Base-by-base conservation (phyloP, 495 filamentous ascomycete species). In the Geoglossum glabrum region DNA sequence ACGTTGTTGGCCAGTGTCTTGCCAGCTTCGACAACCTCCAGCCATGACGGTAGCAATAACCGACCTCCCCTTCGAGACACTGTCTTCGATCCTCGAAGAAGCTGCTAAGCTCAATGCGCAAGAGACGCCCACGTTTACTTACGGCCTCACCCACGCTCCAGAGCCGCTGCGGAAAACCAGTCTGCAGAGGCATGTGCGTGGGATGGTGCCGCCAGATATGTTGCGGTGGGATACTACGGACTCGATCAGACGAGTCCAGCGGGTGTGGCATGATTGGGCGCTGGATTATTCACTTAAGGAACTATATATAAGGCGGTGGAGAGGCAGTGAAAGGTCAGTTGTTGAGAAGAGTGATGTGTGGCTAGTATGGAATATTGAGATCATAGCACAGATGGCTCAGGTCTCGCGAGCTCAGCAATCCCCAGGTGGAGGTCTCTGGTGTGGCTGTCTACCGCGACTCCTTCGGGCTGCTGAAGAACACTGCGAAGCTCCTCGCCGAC, bases 251-350 rank as follows among this genome's bases (percentile, higher is more conserved):
- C 67, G 68, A 17, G 74, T 76, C 34, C 72, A 71, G 63, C 64
- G 65, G 27, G 57, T 62, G 47, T 79, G 76, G 75, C 76, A 76
- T 57, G 65, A 78, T 6, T 79, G 76, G 76, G 73, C 74, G 13
- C 59, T 73, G 54, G 63, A 66, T 3, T 74, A 73, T 64, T 66
- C 73, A 40, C 58, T 79, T 45, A 69, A 68, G 58, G 68, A 71
- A 17, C 59, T 79, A 27, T 76, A 75, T 58, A 67, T 79, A 40
- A 69, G 69, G 13, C 62, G 70, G 17, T 77, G 76, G 76, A 71
- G 70, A 63, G 75, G 76, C 15, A 68, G 71, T 54, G 76, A 79
- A 65, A 65, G 49, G 49, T 52, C 28, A 27, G 49, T 52, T n/a
- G n/a, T 30, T 34, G 54, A 56, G 54, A 45, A 38, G 17, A n/a